phyloP scores from a whole-genome alignment of 2,329 filamentous ascomycete genomes.

The Penicillium hesseltinei region DNA sequence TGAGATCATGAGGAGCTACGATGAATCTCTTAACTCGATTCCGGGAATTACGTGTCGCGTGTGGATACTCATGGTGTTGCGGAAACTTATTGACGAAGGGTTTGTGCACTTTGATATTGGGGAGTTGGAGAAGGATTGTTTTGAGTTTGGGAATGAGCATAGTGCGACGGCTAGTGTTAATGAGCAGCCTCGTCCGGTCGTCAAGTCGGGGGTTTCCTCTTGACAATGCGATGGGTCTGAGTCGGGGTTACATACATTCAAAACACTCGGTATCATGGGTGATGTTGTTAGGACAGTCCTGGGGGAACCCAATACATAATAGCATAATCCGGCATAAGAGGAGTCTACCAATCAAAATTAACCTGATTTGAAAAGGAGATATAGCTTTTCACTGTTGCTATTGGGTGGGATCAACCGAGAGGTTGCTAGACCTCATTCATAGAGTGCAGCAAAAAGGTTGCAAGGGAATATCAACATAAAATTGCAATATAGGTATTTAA shows the following conservation, averaged over 20 bases:
- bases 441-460: background rate
- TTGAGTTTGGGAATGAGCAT: too few species aligned
- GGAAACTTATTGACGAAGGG: too few species aligned
- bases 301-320: background rate
- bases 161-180: too few species aligned
- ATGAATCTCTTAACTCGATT: background rate
- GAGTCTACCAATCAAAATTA: background rate
- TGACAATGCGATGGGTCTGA: background rate
- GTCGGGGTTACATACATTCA: background rate
- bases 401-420: too few species aligned
- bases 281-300: background rate
- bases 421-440: background rate
- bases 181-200: too few species aligned
- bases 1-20: conserved; percentile 1
- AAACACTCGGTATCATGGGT: background rate
- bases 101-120: too few species aligned
- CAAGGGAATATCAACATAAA: background rate
- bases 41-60: too few species aligned
- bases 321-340: background rate
- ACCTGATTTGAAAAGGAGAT: background rate
- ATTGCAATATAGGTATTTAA: background rate
- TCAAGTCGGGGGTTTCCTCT: background rate
- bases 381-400: background rate
- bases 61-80: too few species aligned
- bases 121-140: too few species aligned